Percentiles rank a stretch among this genome's conserved stretches.
Evolutionary conservation across 768 basidiomycete species (phyloP).

Genomic region (Tylopilus vinaceipallidus): DNA sequence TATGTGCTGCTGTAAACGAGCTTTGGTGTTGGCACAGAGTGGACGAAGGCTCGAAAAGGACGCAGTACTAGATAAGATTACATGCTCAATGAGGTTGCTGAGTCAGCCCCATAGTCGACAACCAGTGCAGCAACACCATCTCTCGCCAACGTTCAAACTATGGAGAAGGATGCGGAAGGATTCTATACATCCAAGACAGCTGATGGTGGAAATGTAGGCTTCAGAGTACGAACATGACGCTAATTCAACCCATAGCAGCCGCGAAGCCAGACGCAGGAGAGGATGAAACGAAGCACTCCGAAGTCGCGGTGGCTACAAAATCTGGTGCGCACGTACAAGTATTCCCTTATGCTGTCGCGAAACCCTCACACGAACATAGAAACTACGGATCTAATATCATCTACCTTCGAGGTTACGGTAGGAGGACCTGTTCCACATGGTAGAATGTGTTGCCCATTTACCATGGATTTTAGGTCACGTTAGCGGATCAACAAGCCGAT

Average conservation of each 20-base stretch:
- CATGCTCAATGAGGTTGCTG: slow-evolving; percentile 16
- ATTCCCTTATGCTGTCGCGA: not conserved
- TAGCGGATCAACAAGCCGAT: slow-evolving; percentile 94
- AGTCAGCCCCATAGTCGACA: slow-evolving; percentile 16
- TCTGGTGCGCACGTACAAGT: slow-evolving; percentile 19
- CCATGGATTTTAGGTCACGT: slow-evolving; percentile 65
- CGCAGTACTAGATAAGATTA: slow-evolving; percentile 23
- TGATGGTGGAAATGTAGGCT: slow-evolving; percentile 36
- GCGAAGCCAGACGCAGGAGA: slow-evolving; percentile 28
- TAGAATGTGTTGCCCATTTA: slow-evolving; percentile 2
- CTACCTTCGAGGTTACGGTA: slow-evolving; percentile 83
- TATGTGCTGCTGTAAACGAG: not conserved
- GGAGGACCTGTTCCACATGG: slow-evolving; percentile 21
- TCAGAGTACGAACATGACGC: not conserved
- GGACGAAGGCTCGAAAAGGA: too few relatives aligned
- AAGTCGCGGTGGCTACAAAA: slow-evolving; percentile 16
- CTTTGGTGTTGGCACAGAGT: too few relatives aligned
- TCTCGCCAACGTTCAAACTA: slow-evolving; percentile 25
- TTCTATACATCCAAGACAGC: slow-evolving; percentile 59
- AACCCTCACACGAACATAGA: slow-evolving; percentile 8
- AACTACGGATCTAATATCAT: slow-evolving; percentile 64
- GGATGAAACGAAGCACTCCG: slow-evolving; percentile 25
- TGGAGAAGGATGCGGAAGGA: slow-evolving; percentile 79
- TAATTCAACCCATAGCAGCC: slow-evolving; percentile 13
- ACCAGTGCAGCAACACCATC: not conserved